These are phyloP conservation scores for Rhynchosporium graminicola DNA, from an alignment of 2,329 filamentous ascomycete species.

Conservation along the genomic window DNA sequence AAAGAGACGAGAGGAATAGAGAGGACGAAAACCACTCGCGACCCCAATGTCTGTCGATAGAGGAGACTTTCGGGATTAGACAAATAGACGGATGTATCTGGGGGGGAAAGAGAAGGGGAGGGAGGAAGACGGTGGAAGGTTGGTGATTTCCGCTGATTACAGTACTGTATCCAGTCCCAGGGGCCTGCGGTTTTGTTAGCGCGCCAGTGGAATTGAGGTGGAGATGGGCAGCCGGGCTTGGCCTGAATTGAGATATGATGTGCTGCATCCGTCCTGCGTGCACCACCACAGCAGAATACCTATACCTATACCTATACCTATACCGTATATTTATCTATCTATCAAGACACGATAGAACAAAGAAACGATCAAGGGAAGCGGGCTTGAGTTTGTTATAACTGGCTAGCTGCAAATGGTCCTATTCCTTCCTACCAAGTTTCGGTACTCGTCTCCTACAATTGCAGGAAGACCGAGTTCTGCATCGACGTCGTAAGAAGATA, in stretches of 20 bases:
- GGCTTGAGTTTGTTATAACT: no score
- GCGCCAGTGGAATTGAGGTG: constrained; percentile 1
- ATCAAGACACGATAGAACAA: background rate
- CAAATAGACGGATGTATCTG: constrained; percentile 1
- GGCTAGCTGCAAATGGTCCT: no score
- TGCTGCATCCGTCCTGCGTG: background rate
- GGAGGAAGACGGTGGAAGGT: constrained; percentile 16
- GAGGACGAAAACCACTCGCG: constrained; percentile 40
- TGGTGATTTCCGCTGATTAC: background rate
- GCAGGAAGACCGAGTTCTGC: no score
- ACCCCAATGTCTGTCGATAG: constrained; percentile 38
- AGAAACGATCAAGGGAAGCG: no score
- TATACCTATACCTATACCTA: no score
- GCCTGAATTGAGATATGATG: background rate
- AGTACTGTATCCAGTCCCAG: background rate
- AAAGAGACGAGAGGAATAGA: constrained; percentile 39
- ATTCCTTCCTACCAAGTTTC: no score
- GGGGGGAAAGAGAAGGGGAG: constrained; percentile 12
- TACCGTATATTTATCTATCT: no score
- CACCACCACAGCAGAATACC: background rate
- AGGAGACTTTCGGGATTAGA: constrained; percentile 27
- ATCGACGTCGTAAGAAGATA: no score
- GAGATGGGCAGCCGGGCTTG: constrained; percentile 18
- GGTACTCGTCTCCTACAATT: no score
- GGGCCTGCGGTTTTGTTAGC: constrained; percentile 6